These are phyloP conservation scores for Ampelocalamus luodianensis DNA, from an alignment of 176 grass and related monocot genomes.

Conservation along the genomic window DNA sequence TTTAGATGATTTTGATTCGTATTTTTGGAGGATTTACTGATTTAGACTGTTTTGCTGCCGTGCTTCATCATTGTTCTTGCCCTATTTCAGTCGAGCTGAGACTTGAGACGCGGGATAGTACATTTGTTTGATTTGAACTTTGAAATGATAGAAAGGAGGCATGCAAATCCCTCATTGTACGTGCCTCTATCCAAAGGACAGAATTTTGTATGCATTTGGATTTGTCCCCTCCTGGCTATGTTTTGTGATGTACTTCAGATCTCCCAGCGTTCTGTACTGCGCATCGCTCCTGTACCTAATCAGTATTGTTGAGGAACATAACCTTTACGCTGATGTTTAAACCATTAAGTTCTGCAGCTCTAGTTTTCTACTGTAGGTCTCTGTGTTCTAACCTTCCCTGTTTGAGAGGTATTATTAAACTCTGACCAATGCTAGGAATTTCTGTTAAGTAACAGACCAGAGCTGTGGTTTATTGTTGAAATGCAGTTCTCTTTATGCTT, in stretches of 20 bases:
- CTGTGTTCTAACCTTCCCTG: background rate
- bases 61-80: background rate
- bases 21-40: background rate
- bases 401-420: background rate
- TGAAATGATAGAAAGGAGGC: slow-evolving; percentile 5
- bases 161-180: background rate
- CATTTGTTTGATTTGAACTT: slow-evolving; percentile 15
- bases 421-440: background rate
- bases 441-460: background rate
- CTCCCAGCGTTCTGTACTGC: background rate
- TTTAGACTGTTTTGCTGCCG: background rate
- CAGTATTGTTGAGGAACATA: background rate
- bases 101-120: background rate
- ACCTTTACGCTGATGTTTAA: background rate
- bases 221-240: slow-evolving; percentile 14
- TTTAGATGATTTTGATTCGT: background rate
- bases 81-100: background rate
- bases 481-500: background rate
- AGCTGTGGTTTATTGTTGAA: background rate
- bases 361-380: background rate
- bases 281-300: background rate
- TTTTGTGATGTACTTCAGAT: slow-evolving; percentile 7
- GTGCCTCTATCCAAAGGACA: slow-evolving; percentile 9
- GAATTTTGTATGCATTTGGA: slow-evolving; percentile 31
- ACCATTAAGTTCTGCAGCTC: background rate